Base-by-base conservation (phyloP, 495 filamentous ascomycete genomes). In the Aspergillus bertholletiae region DNA sequence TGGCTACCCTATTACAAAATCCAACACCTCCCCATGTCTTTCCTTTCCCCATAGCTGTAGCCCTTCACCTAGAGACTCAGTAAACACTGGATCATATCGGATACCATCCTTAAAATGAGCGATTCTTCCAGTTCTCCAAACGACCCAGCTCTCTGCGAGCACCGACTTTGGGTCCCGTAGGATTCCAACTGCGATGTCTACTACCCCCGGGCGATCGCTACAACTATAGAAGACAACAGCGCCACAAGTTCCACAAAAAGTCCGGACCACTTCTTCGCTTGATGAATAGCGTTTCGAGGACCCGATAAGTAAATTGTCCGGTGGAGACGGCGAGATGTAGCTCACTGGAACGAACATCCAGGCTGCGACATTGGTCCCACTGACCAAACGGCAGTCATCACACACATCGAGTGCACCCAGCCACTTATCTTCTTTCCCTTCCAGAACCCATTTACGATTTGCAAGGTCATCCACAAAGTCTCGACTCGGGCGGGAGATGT, bases 201-300 rank as follows among this genome's bases (percentile, higher is more conserved):
- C 68, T 24, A 82, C 62, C 3, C 71, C 61, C 1, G 71, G 68
- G 46, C 79, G 61, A 7, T 64, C 65, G 18, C 74, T 71, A 17
- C 56, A 60, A 7, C 61, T 69, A 57, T 74, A 84, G 41, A 84
- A 82, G 6, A 80, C 70, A 11, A 63, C 68, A 1, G 80, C 79
- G 11, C 79, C 79, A 56, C 82, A 85, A 3, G 53, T 64, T 8
- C 69, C 60, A 61, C 82, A 85, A 56, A 80, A 82, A 21, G 78
- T 79, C 7, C 81, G 66, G 40, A 73, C 66, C 0, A 80, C 74
- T 20, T 66, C 74, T 20, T 69, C 53, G 1, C 72, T 77, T 9
- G 74, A 79, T 5, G 57, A 51, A 49, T 80, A 83, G 21, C 61
- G 64, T 18, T 72, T 71, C 35, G 81, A 65, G 2, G 74, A 76